Conservation (phyloP, 176 grass and related monocot genomes). For the Bonia amplexicaulis region DNA sequence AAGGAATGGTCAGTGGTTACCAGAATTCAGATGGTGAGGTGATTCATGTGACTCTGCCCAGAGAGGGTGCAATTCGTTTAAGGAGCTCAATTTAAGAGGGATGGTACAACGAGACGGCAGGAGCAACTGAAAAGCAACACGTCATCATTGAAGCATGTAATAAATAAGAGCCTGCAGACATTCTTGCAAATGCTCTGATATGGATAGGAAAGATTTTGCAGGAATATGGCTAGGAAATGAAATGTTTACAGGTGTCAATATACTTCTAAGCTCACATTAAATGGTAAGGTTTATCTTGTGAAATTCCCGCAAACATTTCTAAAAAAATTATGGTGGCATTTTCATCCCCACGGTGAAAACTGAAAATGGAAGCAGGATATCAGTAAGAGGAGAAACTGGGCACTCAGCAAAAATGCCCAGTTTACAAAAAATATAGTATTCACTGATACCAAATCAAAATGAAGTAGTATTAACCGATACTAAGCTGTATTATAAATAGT, state of each 20-base stretch:
- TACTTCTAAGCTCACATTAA: background rate
- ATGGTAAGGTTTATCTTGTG: no score
- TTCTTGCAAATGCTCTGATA: background rate
- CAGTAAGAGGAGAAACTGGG: background rate
- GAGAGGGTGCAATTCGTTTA: background rate
- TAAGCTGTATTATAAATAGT: no score
- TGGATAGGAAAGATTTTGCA: background rate
- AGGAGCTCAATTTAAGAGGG: constrained; percentile 10
- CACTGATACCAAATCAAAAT: no score
- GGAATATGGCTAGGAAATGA: background rate
- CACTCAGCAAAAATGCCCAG: constrained; percentile 20
- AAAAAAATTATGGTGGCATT: background rate
- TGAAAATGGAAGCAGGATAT: background rate
- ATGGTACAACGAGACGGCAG: background rate
- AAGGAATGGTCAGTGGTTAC: background rate
- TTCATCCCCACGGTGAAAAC: background rate
- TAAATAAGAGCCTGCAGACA: constrained; percentile 9
- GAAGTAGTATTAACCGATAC: no score
- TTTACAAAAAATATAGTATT: no score
- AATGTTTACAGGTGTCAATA: background rate
- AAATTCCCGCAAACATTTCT: background rate
- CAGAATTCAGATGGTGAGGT: constrained; percentile 1
- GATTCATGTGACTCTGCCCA: constrained; percentile 33
- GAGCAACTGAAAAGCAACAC: constrained; percentile 6
- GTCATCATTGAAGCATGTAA: background rate